phyloP scores from a whole-genome alignment of 768 basidiomycete genomes.

The Leccinellum luteum region DNA sequence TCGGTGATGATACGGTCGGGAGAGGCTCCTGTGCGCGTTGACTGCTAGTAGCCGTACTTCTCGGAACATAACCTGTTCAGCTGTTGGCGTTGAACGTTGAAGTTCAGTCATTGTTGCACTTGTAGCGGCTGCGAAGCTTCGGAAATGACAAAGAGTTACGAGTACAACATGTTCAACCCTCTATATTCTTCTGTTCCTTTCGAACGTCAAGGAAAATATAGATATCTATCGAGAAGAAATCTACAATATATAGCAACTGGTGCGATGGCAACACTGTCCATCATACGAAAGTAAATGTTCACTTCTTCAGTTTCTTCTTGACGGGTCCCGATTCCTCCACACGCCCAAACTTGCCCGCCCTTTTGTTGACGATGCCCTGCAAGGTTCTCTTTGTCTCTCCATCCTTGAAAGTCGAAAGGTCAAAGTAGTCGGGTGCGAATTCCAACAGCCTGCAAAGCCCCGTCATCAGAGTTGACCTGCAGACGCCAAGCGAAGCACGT shows the following conservation, averaged over 20 bases:
- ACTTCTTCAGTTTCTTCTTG: constrained; percentile 21
- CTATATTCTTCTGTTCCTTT: no score
- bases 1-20: not conserved
- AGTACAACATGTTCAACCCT: no score
- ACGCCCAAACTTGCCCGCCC: constrained; percentile 38
- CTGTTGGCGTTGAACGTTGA: no score
- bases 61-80: no score
- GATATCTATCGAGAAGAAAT: no score
- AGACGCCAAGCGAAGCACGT: constrained; percentile 20
- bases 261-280: not conserved
- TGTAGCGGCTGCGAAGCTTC: no score
- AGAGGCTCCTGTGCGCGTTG: no score
- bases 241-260: no score
- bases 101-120: no score
- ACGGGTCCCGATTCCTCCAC: not conserved
- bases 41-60: no score
- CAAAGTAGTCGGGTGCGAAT: constrained; percentile 64
- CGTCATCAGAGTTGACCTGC: not conserved
- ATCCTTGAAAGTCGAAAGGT: constrained; percentile 58
- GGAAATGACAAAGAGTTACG: no score
- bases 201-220: no score
- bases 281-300: not conserved
- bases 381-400: constrained; percentile 71
- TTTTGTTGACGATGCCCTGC: constrained; percentile 53
- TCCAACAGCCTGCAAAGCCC: constrained; percentile 55